Conservation (phyloP, 768 basidiomycete species). For the Amanita subjunquillea region DNA sequence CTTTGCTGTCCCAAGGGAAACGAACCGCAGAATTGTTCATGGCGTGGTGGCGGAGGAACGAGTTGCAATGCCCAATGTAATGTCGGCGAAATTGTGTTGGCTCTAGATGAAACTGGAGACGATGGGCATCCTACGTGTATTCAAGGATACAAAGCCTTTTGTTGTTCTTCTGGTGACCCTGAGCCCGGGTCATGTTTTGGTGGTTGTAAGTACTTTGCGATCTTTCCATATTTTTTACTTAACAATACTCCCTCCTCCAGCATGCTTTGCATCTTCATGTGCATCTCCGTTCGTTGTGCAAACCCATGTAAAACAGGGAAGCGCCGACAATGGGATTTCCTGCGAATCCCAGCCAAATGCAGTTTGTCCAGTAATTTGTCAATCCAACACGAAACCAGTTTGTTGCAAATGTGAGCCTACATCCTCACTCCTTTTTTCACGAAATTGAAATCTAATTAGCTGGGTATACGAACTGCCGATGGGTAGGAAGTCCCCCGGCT, state of each 20-base stretch:
- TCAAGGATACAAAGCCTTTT: conserved; percentile 13
- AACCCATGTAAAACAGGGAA: conserved; percentile 8
- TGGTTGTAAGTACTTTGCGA: too few relatives aligned
- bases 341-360: too few relatives aligned
- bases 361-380: conserved; percentile 7
- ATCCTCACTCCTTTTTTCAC: neutral
- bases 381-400: conserved; percentile 8
- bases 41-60: conserved; percentile 13
- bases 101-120: conserved; percentile 9
- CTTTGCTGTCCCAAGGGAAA: conserved; percentile 13
- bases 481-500: neutral
- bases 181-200: too few relatives aligned
- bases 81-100: conserved; percentile 13
- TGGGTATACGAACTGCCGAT: neutral
- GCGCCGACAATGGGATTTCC: conserved; percentile 4
- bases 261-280: too few relatives aligned
- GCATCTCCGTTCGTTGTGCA: neutral
- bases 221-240: too few relatives aligned
- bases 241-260: too few relatives aligned
- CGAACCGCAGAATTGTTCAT: conserved; percentile 12
- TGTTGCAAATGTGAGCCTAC: conserved; percentile 6
- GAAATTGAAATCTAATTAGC: neutral
- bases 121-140: conserved; percentile 11
- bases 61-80: conserved; percentile 12
- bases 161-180: conserved; percentile 8